phyloP scores from a whole-genome alignment of 2,329 filamentous ascomycete species.

The Apiospora aurea region DNA sequence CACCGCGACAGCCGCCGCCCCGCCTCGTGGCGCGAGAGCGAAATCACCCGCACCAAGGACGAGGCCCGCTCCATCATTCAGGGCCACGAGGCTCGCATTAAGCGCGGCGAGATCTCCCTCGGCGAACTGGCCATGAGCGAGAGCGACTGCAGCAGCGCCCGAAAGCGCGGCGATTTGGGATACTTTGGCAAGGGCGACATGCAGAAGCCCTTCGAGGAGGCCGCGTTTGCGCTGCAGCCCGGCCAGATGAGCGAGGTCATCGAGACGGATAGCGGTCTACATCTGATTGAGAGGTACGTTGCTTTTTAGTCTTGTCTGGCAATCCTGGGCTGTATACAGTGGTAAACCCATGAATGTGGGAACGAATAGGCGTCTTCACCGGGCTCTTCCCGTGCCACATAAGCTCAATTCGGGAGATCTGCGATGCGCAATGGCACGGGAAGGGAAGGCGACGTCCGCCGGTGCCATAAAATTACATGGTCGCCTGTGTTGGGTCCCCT shows the following conservation, averaged over 20 bases:
- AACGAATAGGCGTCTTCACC: background rate
- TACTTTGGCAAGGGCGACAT: conserved; percentile 96
- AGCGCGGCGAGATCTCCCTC: conserved; percentile 70
- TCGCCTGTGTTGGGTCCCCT: background rate
- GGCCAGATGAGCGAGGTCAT: conserved; percentile 88
- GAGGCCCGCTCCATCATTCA: conserved; percentile 83
- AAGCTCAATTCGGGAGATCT: background rate
- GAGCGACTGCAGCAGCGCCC: conserved; percentile 93
- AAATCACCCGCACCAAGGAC: conserved; percentile 88
- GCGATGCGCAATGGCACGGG: background rate
- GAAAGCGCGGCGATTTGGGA: conserved; percentile 92
- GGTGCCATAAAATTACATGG: background rate
- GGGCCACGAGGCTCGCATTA: conserved; percentile 78
- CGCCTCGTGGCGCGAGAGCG: conserved; percentile 89
- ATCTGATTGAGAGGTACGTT: conserved; percentile 79
- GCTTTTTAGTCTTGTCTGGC: background rate
- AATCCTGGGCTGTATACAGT: background rate
- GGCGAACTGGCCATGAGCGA: conserved; percentile 87
- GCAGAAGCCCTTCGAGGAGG: conserved; percentile 98
- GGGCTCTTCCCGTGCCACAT: background rate
- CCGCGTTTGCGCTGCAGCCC: conserved; percentile 86
- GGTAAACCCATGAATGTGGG: background rate
- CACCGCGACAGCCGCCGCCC: conserved; percentile 87
- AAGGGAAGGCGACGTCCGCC: background rate
- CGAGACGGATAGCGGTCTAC: conserved; percentile 91